Conservation (phyloP, 148 eudicot genomes). For the Pharnaceum exiguum region DNA sequence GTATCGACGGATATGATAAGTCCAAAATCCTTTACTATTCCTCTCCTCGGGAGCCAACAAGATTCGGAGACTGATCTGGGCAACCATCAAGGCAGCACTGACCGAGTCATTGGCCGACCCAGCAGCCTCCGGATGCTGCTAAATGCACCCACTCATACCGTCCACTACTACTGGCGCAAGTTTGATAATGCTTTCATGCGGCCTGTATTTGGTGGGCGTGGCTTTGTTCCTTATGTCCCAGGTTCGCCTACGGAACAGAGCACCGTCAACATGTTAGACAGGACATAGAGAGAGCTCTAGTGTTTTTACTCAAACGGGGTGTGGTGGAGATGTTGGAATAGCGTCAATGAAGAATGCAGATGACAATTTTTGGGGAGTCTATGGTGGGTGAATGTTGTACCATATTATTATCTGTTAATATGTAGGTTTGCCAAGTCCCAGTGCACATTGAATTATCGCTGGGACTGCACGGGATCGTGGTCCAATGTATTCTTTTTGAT, state of each 20-base stretch:
- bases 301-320: no score
- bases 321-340: no score
- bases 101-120: conserved; percentile 28
- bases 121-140: conserved; percentile 49
- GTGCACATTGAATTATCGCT: neutral
- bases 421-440: neutral
- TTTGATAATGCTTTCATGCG: conserved; percentile 71
- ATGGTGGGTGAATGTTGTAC: conserved; percentile 4
- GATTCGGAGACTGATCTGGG: conserved; percentile 31
- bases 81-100: conserved; percentile 8
- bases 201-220: conserved; percentile 74
- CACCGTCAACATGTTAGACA: conserved; percentile 16
- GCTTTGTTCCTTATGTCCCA: conserved; percentile 58
- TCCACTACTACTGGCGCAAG: conserved; percentile 64
- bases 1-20: conserved; percentile 49
- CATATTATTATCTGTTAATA: conserved; percentile 12
- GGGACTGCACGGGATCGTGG: neutral
- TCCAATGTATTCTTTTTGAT: conserved; percentile 19
- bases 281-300: conserved; percentile 12
- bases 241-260: conserved; percentile 46
- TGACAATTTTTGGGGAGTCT: neutral
- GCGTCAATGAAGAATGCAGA: neutral
- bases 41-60: conserved; percentile 45
- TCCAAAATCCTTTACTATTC: conserved; percentile 45
- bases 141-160: conserved; percentile 58